Conservation (phyloP, 2,329 filamentous ascomycete species). For the Apiospora aurea region DNA sequence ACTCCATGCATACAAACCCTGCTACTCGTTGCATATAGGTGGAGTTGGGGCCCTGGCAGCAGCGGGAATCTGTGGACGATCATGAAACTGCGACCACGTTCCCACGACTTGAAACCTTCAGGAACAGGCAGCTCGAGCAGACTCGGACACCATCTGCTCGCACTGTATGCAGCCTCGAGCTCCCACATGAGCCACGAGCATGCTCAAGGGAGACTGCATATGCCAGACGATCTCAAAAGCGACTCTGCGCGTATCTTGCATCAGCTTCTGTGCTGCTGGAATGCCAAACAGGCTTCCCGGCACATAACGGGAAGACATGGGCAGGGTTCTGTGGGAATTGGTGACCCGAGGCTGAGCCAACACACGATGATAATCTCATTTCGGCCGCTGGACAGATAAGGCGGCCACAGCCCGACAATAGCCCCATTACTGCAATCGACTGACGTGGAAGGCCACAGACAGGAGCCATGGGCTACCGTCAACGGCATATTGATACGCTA, state of each 20-base stretch:
- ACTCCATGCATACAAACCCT: conserved; percentile 10
- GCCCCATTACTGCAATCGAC: background rate
- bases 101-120: conserved; percentile 14
- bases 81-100: conserved; percentile 19
- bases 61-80: conserved; percentile 17
- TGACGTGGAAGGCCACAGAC: background rate
- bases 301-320: background rate
- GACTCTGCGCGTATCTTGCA: conserved; percentile 19
- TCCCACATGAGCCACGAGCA: conserved; percentile 1
- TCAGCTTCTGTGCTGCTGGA: background rate
- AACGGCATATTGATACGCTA: background rate
- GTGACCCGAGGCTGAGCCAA: conserved; percentile 5
- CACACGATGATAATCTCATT: conserved; percentile 13
- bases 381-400: conserved; percentile 14
- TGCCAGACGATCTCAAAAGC: conserved; percentile 13
- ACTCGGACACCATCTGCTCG: background rate
- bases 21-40: conserved; percentile 8
- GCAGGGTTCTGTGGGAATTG: background rate
- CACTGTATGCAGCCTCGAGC: conserved; percentile 15
- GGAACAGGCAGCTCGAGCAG: background rate
- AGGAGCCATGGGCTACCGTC: background rate
- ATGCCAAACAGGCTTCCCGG: background rate
- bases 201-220: conserved; percentile 14
- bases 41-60: conserved; percentile 7
- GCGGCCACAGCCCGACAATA: background rate